These are phyloP conservation scores for Backusella parvicylindrica DNA, from an alignment of 192 early-diverging fungal genomes.

Conservation along the genomic window DNA sequence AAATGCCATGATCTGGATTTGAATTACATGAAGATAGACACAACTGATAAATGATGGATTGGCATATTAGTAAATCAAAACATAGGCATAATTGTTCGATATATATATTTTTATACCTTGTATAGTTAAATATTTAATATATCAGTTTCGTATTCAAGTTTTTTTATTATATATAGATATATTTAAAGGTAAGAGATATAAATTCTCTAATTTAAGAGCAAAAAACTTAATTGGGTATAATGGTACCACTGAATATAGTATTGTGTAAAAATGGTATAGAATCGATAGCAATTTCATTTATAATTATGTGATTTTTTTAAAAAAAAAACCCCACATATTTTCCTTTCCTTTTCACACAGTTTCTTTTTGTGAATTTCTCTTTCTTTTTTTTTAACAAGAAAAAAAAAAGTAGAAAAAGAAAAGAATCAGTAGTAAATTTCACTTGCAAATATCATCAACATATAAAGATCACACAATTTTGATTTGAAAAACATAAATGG, in stretches of 20 bases:
- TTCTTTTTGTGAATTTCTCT: neutral
- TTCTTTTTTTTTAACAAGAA: neutral
- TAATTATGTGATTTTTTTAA: neutral
- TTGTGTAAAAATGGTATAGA: neutral
- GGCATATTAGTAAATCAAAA: too few species aligned
- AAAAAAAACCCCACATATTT: neutral
- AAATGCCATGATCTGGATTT: too few species aligned
- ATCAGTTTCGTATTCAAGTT: too few species aligned
- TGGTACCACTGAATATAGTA: neutral
- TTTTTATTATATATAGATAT: too few species aligned
- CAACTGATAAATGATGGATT: too few species aligned
- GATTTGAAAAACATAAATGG: neutral
- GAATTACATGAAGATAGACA: too few species aligned
- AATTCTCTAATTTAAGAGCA: neutral
- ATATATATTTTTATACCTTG: too few species aligned
- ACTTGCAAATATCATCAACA: neutral
- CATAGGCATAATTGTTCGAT: too few species aligned
- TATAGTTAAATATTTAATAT: too few species aligned
- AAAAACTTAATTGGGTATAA: neutral
- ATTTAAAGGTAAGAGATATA: neutral
- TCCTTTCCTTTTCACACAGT: neutral
- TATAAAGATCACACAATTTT: neutral
- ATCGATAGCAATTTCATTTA: neutral
- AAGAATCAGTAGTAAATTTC: neutral
- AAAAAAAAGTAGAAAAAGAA: neutral